Evolutionary conservation across 768 basidiomycete species (phyloP), one percentile per base, ranked within the genome.

Genomic region (Harrya chromipes): DNA sequence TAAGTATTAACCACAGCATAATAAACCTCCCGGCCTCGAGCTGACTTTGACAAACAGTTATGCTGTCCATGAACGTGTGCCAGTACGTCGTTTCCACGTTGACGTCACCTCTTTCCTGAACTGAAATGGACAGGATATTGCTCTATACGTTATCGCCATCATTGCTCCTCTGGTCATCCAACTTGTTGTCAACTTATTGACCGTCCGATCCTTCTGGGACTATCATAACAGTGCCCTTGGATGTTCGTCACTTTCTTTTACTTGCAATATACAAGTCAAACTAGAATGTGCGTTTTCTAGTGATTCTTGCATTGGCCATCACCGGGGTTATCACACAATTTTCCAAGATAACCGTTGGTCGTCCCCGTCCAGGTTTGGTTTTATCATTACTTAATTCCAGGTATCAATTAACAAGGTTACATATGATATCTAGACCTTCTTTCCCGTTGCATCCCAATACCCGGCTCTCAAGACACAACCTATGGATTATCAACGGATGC

Each of bases 121-220:
- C 36, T 21, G 35, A 16, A 23, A 31, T 41, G 16, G 26, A 4
- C 49, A 83, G 80, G 66, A 76, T 57, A 17, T 70, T 38, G 80
- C 76, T 14, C 60, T 84, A 6, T 77, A 76, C 56, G 54, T 82
- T 12, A 80, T 84, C 43, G 76, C 78, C 11, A 40, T 78, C 23
- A 80, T 84, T 3, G 75, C 88, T 3, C 94, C 94, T 0, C 64
- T 90, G 19, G 59, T 82, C 39, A 70, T 92, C 37, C 82, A 90
- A 60, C 75, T 84, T 17, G 56, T 82, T 17, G 76, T 94, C 57
- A 89, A 90, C 57, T 50, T 83, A 19, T 42, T 88, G 13, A 85
- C 90, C 19, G 73, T 91, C 24, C 79, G 86, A n/a, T 86, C 83
- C 3, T 83, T 82, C 74, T 97, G 94, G 93, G 94, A 97, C 61